Evolutionary conservation across 169 alveolate genomes (phyloP).

Genomic region (Plasmodium coatneyi): DNA sequence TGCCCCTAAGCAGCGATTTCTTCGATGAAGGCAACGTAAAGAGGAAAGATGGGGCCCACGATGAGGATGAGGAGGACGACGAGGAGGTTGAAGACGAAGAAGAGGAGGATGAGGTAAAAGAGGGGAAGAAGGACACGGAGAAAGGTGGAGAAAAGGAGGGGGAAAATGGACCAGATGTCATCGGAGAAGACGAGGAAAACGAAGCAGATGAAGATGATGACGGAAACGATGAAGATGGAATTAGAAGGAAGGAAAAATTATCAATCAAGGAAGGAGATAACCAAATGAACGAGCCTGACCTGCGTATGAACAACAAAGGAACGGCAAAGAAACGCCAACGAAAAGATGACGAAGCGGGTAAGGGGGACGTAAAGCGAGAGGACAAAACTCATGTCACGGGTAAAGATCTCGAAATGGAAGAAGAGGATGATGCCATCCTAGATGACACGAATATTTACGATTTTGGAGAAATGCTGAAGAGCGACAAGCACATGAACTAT

Average conservation of each 20-base stretch:
- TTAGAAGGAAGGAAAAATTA: not conserved
- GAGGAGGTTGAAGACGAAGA: constrained; percentile 8
- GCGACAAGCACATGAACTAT: not conserved
- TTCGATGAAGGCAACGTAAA: not conserved
- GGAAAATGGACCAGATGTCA: not conserved
- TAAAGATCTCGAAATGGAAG: not conserved
- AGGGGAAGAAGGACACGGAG: not conserved
- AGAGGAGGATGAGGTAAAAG: not conserved
- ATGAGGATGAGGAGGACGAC: constrained; percentile 4
- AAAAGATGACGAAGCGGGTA: not conserved
- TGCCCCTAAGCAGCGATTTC: not conserved
- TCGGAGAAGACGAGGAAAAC: not conserved
- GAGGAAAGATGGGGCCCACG: not conserved
- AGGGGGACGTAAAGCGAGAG: not conserved
- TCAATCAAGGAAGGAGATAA: not conserved
- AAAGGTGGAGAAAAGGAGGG: not conserved
- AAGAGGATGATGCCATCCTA: not conserved
- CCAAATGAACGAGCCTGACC: not conserved
- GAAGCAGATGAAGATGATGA: not conserved
- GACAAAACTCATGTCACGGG: not conserved
- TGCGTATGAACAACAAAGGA: not conserved
- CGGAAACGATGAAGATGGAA: constrained; percentile 24
- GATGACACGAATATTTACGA: not conserved
- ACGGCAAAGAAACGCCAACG: not conserved
- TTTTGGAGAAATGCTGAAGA: not conserved